Evolutionary conservation across 306 rosid genomes (phyloP).

Genomic region (Cicer arietinum): DNA sequence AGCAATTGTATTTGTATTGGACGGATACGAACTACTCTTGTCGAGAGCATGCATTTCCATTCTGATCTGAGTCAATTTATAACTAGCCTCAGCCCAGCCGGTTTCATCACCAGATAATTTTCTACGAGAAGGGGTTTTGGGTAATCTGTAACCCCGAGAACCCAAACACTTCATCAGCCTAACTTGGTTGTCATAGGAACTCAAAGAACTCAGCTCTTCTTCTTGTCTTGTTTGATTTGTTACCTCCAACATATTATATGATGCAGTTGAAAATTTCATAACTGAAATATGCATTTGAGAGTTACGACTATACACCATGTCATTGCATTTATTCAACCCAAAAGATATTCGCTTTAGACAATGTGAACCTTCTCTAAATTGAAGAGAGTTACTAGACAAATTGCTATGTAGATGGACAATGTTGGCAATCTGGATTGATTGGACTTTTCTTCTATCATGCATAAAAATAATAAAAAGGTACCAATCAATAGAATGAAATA

Average conservation of each 20-base stretch:
- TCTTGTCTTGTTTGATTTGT: constrained; percentile 27
- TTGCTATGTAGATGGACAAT: constrained; percentile 42
- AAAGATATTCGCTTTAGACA: constrained; percentile 46
- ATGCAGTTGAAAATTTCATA: constrained; percentile 47
- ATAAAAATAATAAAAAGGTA: constrained; percentile 20
- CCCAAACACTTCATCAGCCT: not conserved
- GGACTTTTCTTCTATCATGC: constrained; percentile 57
- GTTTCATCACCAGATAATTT: not conserved
- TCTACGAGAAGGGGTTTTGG: not conserved
- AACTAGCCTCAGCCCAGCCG: constrained; percentile 29
- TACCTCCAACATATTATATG: constrained; percentile 39
- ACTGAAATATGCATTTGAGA: constrained; percentile 42
- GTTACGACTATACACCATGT: constrained; percentile 21
- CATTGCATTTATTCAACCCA: constrained; percentile 44
- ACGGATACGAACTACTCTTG: constrained; percentile 28
- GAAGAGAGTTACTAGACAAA: constrained; percentile 42
- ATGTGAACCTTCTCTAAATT: constrained; percentile 50
- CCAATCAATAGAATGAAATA: constrained; percentile 30
- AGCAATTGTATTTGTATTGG: constrained; percentile 30
- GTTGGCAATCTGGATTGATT: constrained; percentile 47
- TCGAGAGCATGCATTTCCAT: not conserved
- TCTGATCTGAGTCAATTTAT: constrained; percentile 35
- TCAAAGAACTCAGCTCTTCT: constrained; percentile 36
- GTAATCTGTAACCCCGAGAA: not conserved
- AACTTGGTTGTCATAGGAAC: constrained; percentile 30